phyloP scores from a whole-genome alignment of 2,329 filamentous ascomycete species.

The Drechslera avenae region DNA sequence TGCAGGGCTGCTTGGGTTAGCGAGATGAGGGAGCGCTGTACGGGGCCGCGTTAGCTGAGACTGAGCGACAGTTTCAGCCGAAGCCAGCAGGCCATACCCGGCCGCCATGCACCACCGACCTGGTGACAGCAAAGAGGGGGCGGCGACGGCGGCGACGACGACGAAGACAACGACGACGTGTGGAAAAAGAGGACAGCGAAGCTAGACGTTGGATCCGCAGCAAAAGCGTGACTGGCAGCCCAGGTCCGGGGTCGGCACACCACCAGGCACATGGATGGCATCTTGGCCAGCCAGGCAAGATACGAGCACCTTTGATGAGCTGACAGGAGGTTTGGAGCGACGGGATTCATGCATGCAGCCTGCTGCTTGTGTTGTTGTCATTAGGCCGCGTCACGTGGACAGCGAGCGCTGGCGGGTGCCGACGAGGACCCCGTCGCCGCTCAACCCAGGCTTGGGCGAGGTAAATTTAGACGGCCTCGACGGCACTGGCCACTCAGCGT shows the following conservation, averaged over 20 bases:
- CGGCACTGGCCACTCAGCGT: slow-evolving; percentile 20
- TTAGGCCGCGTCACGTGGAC: too few species aligned
- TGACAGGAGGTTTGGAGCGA: slow-evolving; percentile 12
- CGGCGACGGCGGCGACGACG: not conserved
- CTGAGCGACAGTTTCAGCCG: slow-evolving; percentile 35
- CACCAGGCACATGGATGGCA: slow-evolving; percentile 19
- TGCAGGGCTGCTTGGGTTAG: slow-evolving; percentile 27
- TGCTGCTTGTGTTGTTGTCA: not conserved
- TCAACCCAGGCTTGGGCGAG: not conserved
- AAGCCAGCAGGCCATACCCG: slow-evolving; percentile 30
- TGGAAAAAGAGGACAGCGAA: not conserved
- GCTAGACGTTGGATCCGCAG: slow-evolving; percentile 6
- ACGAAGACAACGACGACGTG: slow-evolving; percentile 5
- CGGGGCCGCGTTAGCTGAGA: slow-evolving; percentile 30
- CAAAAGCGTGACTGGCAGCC: slow-evolving; percentile 5
- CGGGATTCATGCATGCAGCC: slow-evolving; percentile 9
- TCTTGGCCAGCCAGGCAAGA: slow-evolving; percentile 25
- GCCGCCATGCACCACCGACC: slow-evolving; percentile 31
- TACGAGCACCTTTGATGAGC: slow-evolving; percentile 19
- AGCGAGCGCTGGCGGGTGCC: not conserved
- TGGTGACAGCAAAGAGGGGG: slow-evolving; percentile 10
- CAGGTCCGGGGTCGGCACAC: slow-evolving; percentile 18
- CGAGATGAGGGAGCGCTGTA: slow-evolving; percentile 36
- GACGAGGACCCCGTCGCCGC: slow-evolving; percentile 9
- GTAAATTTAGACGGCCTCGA: slow-evolving; percentile 29